Conservation (phyloP, 306 rosid species). For the Quercus aquifolioides region DNA sequence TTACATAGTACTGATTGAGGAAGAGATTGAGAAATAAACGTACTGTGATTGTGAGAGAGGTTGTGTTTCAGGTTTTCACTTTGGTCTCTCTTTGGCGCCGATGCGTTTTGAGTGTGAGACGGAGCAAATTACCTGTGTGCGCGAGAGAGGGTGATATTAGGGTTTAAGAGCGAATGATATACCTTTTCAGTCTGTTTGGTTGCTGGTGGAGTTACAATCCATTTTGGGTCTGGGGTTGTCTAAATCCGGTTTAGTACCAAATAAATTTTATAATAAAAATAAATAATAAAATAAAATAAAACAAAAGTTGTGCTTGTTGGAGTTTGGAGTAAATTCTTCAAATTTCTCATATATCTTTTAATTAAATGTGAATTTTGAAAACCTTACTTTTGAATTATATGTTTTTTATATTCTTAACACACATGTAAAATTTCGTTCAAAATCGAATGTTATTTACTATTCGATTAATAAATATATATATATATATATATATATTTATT, state of each 20-base stretch:
- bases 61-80: background rate
- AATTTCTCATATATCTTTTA: accelerated
- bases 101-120: background rate
- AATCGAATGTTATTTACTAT: too few relatives aligned
- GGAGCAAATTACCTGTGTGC: too few relatives aligned
- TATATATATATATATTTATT: too few relatives aligned
- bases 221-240: background rate
- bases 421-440: too few relatives aligned
- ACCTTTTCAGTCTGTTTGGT: background rate
- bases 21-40: background rate
- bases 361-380: too few relatives aligned
- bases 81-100: background rate
- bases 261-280: background rate
- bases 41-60: background rate
- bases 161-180: background rate
- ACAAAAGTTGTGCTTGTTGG: too few relatives aligned
- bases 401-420: too few relatives aligned
- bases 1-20: background rate
- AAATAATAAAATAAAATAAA: too few relatives aligned
- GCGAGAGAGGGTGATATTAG: background rate
- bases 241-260: background rate
- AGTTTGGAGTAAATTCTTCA: accelerated
- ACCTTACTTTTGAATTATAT: accelerated
- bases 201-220: background rate
- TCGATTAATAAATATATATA: too few relatives aligned